Percentiles rank a stretch among this genome's conserved stretches.
phyloP scores from a whole-genome alignment of 192 early-diverging fungal genomes.

The Mortierella claussenii region DNA sequence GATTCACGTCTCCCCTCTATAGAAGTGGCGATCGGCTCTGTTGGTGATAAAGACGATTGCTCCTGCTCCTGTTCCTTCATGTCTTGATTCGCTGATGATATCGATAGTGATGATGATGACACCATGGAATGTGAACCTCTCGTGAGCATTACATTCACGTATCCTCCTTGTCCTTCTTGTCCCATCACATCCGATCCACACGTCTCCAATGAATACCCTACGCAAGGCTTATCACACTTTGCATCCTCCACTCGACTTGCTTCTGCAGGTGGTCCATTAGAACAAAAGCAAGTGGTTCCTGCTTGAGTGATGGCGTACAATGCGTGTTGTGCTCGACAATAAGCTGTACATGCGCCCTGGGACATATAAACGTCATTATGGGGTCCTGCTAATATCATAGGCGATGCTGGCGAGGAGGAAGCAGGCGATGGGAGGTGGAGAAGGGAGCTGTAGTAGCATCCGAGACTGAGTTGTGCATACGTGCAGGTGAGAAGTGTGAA shows the following conservation, averaged over 20 bases:
- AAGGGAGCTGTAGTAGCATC: slow-evolving; percentile 1
- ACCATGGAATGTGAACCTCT: not conserved
- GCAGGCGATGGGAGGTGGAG: not conserved
- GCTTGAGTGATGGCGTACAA: slow-evolving; percentile 5
- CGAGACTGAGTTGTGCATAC: slow-evolving; percentile 18
- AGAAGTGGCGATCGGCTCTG: too few relatives aligned
- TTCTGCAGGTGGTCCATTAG: slow-evolving; percentile 7
- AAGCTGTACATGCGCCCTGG: slow-evolving; percentile 17
- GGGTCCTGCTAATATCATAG: too few relatives aligned
- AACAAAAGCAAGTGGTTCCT: slow-evolving; percentile 20
- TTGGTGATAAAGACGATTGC: not conserved
- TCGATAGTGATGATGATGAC: not conserved
- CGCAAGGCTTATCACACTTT: slow-evolving; percentile 16
- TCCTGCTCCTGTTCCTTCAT: not conserved
- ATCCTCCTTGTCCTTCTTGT: not conserved
- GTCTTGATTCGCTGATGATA: not conserved
- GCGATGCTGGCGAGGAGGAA: slow-evolving; percentile 1
- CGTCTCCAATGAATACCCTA: slow-evolving; percentile 34
- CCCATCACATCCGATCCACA: slow-evolving; percentile 16
- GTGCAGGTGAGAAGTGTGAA: slow-evolving; percentile 1
- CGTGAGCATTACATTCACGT: slow-evolving; percentile 20
- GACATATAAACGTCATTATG: slow-evolving; percentile 41
- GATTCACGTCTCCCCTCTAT: not conserved
- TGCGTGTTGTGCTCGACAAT: slow-evolving; percentile 13
- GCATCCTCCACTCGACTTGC: slow-evolving; percentile 15